These are phyloP conservation scores for Teratosphaeria gauchensis DNA, from an alignment of 2,329 filamentous ascomycete species.

Conservation along the genomic window DNA sequence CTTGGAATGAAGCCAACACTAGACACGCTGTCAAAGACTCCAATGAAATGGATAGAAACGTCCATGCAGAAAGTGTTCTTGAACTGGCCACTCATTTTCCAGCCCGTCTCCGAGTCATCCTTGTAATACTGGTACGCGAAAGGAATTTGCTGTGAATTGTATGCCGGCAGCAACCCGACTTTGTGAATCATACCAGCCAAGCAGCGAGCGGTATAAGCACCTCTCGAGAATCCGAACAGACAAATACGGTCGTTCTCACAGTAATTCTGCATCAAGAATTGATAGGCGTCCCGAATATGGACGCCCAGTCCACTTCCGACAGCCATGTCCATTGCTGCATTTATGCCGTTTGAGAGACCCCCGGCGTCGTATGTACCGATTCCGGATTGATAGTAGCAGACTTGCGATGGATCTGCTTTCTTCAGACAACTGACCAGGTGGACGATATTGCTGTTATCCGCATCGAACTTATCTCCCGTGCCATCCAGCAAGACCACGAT, in stretches of 20 bases:
- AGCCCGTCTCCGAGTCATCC: slow-evolving; percentile 30
- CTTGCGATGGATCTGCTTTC: slow-evolving; percentile 31
- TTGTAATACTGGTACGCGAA: slow-evolving; percentile 40
- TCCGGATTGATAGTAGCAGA: slow-evolving; percentile 35
- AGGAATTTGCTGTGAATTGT: slow-evolving; percentile 28
- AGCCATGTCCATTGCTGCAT: slow-evolving; percentile 35
- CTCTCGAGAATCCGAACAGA: slow-evolving; percentile 41
- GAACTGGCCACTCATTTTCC: slow-evolving; percentile 34
- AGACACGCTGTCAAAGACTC: slow-evolving; percentile 36
- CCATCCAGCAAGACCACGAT: slow-evolving; percentile 37
- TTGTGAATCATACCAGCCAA: slow-evolving; percentile 37
- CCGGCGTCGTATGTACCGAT: slow-evolving; percentile 37
- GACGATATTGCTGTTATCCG: slow-evolving; percentile 38
- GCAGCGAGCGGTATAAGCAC: slow-evolving; percentile 43
- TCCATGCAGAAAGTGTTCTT: slow-evolving; percentile 37
- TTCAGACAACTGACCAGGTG: slow-evolving; percentile 36
- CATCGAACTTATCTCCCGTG: slow-evolving; percentile 36
- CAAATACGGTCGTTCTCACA: slow-evolving; percentile 38
- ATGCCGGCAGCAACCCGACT: slow-evolving; percentile 28
- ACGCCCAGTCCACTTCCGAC: slow-evolving; percentile 34
- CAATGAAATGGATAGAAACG: slow-evolving; percentile 35
- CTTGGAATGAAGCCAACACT: slow-evolving; percentile 34
- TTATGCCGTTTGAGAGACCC: slow-evolving; percentile 30
- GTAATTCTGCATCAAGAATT: slow-evolving; percentile 43
- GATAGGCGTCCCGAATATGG: slow-evolving; percentile 32